Conservation (phyloP, 2,329 filamentous ascomycete species). For the Coleophoma crateriformis region DNA sequence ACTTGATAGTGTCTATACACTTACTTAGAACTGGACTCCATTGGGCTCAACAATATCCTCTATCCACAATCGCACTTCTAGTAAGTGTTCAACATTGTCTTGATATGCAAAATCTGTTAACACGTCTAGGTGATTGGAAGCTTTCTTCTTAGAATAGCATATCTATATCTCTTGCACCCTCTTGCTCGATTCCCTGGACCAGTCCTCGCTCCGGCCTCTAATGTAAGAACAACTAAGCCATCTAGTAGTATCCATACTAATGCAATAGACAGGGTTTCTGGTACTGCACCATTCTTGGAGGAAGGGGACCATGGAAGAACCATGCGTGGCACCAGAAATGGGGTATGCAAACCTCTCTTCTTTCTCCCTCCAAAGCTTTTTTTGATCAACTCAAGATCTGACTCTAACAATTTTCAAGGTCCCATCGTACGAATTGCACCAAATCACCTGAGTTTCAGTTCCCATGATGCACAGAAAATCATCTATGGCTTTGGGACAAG, state of each 20-base stretch:
- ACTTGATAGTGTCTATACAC: no score
- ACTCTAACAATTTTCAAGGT: constrained; percentile 10
- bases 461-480: constrained; percentile 50
- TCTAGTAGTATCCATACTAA: neutral
- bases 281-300: constrained; percentile 10
- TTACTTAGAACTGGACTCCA: no score
- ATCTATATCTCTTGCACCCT: neutral
- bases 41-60: no score
- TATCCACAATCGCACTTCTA: no score
- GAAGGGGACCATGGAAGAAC: constrained; percentile 11
- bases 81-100: no score
- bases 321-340: constrained; percentile 12
- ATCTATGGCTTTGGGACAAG: constrained; percentile 55
- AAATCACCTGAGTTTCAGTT: constrained; percentile 15
- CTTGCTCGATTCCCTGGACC: neutral
- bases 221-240: neutral
- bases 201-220: neutral
- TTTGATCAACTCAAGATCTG: neutral
- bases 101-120: neutral
- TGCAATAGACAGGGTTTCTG: constrained; percentile 7
- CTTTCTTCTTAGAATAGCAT: neutral
- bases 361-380: neutral
- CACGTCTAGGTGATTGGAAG: neutral
- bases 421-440: constrained; percentile 19
- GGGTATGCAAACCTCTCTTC: constrained; percentile 3